Conservation (phyloP, 495 filamentous ascomycete genomes). For the Neurospora sp. region DNA sequence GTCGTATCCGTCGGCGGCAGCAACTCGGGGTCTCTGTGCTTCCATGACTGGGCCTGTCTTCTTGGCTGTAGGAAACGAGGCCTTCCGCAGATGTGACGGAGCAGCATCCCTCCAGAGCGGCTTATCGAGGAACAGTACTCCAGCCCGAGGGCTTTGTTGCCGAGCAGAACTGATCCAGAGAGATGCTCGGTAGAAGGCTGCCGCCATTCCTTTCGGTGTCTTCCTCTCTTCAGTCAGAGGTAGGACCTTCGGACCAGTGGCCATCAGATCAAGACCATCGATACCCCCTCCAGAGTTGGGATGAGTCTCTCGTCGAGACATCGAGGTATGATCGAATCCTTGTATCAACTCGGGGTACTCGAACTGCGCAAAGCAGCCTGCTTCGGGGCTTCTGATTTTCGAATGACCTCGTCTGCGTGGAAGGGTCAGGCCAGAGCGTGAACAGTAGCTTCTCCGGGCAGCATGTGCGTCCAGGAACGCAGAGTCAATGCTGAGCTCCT, state of each 20-base stretch:
- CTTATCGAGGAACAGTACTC: slow-evolving; percentile 24
- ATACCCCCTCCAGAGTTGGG: background rate
- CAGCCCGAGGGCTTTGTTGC: background rate
- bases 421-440: background rate
- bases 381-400: background rate
- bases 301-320: background rate
- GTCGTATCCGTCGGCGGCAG: background rate
- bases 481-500: slow-evolving; percentile 14
- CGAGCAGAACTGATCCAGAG: slow-evolving; percentile 14
- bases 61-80: background rate
- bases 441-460: slow-evolving; percentile 16
- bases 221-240: slow-evolving; percentile 1
- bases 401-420: background rate
- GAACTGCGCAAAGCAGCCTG: slow-evolving; percentile 15
- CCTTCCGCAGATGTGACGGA: slow-evolving; percentile 5
- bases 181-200: slow-evolving; percentile 21
- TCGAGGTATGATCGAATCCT: background rate
- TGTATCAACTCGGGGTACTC: slow-evolving; percentile 25
- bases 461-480: slow-evolving; percentile 25
- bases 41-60: background rate
- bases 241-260: slow-evolving; percentile 1
- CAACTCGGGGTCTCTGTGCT: background rate
- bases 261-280: slow-evolving; percentile 3
- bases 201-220: slow-evolving; percentile 7
- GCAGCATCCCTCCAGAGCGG: slow-evolving; percentile 10